phyloP scores from a whole-genome alignment of 2,329 filamentous ascomycete species.

The Talaromyces funiculosus region DNA sequence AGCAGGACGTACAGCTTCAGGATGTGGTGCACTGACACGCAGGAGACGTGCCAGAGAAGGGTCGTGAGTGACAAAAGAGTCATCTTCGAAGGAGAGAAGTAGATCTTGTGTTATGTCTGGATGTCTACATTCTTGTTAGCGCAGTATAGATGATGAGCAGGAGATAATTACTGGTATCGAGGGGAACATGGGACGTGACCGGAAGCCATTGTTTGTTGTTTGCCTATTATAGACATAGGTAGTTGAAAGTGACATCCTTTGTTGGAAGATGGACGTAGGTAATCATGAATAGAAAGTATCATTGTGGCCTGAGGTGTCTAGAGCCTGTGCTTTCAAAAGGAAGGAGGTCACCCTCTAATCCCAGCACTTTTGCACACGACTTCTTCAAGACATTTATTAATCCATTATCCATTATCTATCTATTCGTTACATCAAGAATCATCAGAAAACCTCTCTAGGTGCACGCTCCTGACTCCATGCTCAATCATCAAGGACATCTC shows the following conservation, averaged over 20 bases:
- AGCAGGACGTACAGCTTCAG: neutral
- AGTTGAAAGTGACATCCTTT: neutral
- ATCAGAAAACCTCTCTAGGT: neutral
- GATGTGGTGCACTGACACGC: neutral
- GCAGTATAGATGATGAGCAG: neutral
- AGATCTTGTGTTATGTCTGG: neutral
- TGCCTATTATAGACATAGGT: too few species aligned
- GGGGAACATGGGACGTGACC: too few species aligned
- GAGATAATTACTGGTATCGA: neutral
- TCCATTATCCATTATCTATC: constrained; percentile 8
- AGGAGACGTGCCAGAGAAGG: neutral
- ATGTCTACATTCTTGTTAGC: neutral
- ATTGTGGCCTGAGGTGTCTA: neutral
- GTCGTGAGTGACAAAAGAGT: neutral
- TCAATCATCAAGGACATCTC: constrained; percentile 6
- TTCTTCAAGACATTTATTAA: neutral
- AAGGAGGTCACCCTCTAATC: neutral
- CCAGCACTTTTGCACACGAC: neutral
- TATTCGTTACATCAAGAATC: neutral
- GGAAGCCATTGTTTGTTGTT: neutral
- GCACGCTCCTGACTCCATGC: constrained; percentile 6
- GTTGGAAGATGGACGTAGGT: neutral
- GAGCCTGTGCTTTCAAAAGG: neutral
- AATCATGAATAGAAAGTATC: neutral
- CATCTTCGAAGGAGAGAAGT: neutral